Conservation (phyloP, 2,329 filamentous ascomycete species). For the Zarea fungicola region DNA sequence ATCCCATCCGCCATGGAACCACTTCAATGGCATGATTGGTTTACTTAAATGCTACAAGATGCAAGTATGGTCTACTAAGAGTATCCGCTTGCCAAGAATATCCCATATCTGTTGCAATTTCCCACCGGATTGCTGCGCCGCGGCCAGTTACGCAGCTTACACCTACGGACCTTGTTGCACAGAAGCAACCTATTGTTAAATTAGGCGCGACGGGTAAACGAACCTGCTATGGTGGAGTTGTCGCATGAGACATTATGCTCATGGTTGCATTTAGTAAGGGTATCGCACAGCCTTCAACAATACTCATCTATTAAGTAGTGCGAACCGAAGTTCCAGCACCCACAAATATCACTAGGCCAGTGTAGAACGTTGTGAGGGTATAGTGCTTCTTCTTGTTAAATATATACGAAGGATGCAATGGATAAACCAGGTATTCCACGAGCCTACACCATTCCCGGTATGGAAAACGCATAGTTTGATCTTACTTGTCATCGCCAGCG, state of each 20-base stretch:
- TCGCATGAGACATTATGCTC: background rate
- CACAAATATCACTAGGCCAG: no score
- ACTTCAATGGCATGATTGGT: background rate
- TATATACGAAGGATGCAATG: no score
- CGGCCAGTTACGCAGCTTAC: background rate
- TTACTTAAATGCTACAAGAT: background rate
- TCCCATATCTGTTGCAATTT: constrained; percentile 3
- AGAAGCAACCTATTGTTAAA: background rate
- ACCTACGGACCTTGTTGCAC: background rate
- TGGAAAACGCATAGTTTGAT: no score
- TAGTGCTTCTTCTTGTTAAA: no score
- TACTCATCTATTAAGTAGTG: no score
- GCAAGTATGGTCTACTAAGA: background rate
- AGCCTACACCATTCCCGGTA: no score
- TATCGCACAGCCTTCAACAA: background rate
- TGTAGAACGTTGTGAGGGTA: no score
- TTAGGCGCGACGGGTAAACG: background rate
- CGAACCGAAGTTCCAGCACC: no score
- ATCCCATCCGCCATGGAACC: background rate
- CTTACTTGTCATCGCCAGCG: constrained; percentile 23
- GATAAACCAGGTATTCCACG: no score
- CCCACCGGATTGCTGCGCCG: constrained; percentile 1
- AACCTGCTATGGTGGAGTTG: background rate
- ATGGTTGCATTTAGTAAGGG: background rate
- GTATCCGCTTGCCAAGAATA: background rate